A percentile compares a stretch with the other conserved stretches of the same genome.
Evolutionary conservation across 768 basidiomycete species (phyloP).

Genomic region (Bullera alba): DNA sequence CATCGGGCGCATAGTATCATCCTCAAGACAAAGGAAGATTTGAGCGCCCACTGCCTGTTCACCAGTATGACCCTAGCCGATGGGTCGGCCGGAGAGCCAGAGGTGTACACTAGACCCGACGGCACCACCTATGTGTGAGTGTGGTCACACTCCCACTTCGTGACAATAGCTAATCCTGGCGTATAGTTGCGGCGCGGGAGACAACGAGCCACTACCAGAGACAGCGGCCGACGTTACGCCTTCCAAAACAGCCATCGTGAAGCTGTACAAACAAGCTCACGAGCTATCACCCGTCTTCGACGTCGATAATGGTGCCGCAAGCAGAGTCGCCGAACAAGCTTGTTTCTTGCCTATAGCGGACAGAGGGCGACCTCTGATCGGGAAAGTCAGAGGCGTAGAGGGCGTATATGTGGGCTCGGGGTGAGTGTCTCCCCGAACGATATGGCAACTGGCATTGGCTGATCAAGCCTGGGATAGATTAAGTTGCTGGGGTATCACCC

Average conservation of each 20-base stretch:
- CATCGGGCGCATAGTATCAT: constrained; percentile 47
- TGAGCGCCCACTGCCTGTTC: constrained; percentile 75
- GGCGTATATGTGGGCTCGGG: constrained; percentile 69
- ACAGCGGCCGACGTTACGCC: constrained; percentile 67
- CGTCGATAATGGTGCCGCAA: constrained; percentile 51
- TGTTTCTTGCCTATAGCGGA: constrained; percentile 66
- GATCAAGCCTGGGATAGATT: too few species aligned
- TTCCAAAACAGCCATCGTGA: constrained; percentile 55
- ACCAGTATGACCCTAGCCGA: constrained; percentile 59
- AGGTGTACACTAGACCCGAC: constrained; percentile 48
- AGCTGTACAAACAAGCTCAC: constrained; percentile 46
- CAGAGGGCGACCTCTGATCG: constrained; percentile 64
- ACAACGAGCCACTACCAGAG: constrained; percentile 61
- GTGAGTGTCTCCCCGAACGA: constrained; percentile 72
- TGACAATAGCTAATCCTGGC: constrained; percentile 33
- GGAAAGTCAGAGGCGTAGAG: constrained; percentile 56
- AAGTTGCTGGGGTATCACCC: constrained; percentile 46
- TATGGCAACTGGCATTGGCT: too few species aligned
- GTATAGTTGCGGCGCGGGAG: constrained; percentile 73
- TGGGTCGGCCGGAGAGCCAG: constrained; percentile 46
- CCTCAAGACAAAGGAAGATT: constrained; percentile 41
- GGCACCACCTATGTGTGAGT: constrained; percentile 43
- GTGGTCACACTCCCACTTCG: too few species aligned
- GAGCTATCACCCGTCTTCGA: constrained; percentile 40
- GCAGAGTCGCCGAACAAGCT: constrained; percentile 56